Conservation (phyloP, 768 basidiomycete genomes). For the Suillus fuscotomentosus region DNA sequence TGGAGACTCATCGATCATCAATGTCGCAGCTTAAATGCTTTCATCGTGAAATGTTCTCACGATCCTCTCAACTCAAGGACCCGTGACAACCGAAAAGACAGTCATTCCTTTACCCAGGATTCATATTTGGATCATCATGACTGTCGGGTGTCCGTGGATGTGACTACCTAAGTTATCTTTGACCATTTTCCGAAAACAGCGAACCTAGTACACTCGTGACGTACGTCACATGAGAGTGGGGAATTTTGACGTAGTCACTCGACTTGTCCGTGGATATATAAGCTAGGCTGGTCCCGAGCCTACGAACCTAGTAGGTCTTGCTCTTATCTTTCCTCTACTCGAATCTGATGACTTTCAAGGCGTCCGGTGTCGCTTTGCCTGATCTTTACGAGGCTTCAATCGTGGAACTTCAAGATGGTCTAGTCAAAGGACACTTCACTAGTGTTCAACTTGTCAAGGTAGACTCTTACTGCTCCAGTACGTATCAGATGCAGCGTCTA, state of each 20-base stretch:
- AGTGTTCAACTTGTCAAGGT: neutral
- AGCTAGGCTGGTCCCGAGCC: too few relatives aligned
- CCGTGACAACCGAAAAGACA: too few relatives aligned
- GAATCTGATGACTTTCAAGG: neutral
- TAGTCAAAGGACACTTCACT: neutral
- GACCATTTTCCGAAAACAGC: neutral
- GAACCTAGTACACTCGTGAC: neutral
- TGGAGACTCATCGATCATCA: too few relatives aligned
- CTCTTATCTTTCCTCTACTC: neutral
- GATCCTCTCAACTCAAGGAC: too few relatives aligned
- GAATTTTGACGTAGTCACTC: too few relatives aligned
- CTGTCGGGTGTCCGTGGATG: too few relatives aligned
- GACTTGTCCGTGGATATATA: too few relatives aligned
- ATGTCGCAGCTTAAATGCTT: too few relatives aligned
- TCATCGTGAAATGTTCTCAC: too few relatives aligned
- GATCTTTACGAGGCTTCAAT: neutral
- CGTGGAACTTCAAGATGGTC: neutral
- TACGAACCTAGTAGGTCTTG: neutral
- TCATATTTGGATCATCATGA: too few relatives aligned
- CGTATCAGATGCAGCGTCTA: neutral
- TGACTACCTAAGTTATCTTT: neutral
- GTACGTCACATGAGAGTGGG: too few relatives aligned
- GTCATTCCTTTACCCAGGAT: too few relatives aligned
- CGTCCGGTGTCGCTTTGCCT: neutral
- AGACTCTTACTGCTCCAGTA: conserved; percentile 6